Conservation (phyloP, 805 yeast genomes). For the Yueomyces sp. region DNA sequence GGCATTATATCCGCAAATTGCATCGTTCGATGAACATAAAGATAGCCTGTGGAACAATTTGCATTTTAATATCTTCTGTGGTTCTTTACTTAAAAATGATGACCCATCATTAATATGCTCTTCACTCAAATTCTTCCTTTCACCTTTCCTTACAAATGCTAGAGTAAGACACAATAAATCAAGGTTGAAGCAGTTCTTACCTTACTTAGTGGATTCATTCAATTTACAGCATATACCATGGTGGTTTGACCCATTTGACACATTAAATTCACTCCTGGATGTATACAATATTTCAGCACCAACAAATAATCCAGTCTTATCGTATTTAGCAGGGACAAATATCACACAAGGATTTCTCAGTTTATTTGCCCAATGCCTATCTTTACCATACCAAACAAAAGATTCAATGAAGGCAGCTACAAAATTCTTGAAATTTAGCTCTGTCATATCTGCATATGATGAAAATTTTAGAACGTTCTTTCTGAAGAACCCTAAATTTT, state of each 20-base stretch:
- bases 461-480: conserved; percentile 14
- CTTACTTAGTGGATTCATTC: conserved; percentile 15
- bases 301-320: conserved; percentile 14
- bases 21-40: too few relatives aligned
- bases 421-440: conserved; percentile 17
- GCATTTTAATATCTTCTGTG: background rate
- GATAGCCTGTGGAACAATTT: background rate
- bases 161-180: conserved; percentile 6
- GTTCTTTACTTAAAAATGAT: background rate
- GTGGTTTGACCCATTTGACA: conserved; percentile 23
- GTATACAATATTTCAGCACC: conserved; percentile 14
- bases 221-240: conserved; percentile 15
- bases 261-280: conserved; percentile 10
- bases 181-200: conserved; percentile 10
- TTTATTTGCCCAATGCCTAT: conserved; percentile 12
- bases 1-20: background rate
- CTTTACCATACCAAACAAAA: conserved; percentile 7
- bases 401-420: conserved; percentile 8
- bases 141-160: conserved; percentile 7
- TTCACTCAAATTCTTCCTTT: conserved; percentile 4
- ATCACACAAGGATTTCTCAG: conserved; percentile 13
- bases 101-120: conserved; percentile 9
- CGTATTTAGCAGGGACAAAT: conserved; percentile 13
- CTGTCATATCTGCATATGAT: conserved; percentile 17
- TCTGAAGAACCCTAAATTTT: conserved; percentile 10